A percentile compares a stretch with the other conserved stretches of the same genome.
These are phyloP conservation scores for Amorphotheca resinae DNA, from an alignment of 495 filamentous ascomycete genomes.

Conservation along the genomic window DNA sequence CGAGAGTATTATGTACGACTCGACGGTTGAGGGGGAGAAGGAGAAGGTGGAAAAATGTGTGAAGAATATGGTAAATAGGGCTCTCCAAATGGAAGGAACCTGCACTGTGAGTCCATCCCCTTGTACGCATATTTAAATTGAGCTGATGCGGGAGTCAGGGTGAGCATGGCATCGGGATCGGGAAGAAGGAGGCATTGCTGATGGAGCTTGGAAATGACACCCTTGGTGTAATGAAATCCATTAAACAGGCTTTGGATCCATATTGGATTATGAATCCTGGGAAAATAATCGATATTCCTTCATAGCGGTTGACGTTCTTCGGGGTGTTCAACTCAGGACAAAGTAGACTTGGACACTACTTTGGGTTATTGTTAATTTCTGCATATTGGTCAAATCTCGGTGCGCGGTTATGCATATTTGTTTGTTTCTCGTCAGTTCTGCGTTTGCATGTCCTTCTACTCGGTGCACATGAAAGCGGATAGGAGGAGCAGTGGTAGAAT, in stretches of 20 bases:
- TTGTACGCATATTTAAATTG: neutral
- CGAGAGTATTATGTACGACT: constrained; percentile 75
- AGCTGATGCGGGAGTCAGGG: constrained; percentile 31
- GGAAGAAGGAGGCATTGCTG: constrained; percentile 69
- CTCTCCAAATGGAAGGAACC: constrained; percentile 86
- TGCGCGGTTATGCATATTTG: too few relatives aligned
- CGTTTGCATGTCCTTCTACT: too few relatives aligned
- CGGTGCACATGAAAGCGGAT: too few relatives aligned
- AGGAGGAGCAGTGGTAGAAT: too few relatives aligned
- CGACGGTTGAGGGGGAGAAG: constrained; percentile 48
- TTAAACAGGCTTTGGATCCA: constrained; percentile 79
- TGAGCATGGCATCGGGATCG: constrained; percentile 81
- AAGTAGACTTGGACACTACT: too few relatives aligned
- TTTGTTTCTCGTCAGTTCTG: too few relatives aligned
- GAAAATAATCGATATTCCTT: constrained; percentile 65
- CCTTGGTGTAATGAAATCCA: constrained; percentile 70
- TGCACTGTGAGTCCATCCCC: constrained; percentile 46
- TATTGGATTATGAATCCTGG: constrained; percentile 86
- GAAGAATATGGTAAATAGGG: constrained; percentile 77
- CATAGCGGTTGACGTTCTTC: too few relatives aligned
- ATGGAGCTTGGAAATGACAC: constrained; percentile 77
- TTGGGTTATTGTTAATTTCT: too few relatives aligned
- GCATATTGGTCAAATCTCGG: too few relatives aligned
- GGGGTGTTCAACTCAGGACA: too few relatives aligned
- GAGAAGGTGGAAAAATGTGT: constrained; percentile 67